Conservation (phyloP, 2,329 filamentous ascomycete species). For the Bipolaris zeicola region DNA sequence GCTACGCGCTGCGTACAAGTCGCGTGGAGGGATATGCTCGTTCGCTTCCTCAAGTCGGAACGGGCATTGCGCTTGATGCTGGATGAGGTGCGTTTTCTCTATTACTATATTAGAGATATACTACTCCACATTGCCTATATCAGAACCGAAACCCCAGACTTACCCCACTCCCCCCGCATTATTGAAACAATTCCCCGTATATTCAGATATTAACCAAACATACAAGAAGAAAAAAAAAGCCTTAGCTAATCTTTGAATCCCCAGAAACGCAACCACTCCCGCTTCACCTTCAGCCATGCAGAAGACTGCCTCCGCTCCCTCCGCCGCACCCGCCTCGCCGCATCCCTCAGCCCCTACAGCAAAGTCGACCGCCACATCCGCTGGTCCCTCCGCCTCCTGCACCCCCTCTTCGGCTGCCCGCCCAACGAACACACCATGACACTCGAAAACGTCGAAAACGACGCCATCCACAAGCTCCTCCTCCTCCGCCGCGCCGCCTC, state of each 20-base stretch:
- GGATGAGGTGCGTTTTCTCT: slow-evolving; percentile 21
- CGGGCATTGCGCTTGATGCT: slow-evolving; percentile 23
- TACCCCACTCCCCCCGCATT: too few species aligned
- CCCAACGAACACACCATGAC: slow-evolving; percentile 11
- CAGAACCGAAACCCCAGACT: neutral
- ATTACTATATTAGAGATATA: neutral
- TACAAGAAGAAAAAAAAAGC: too few species aligned
- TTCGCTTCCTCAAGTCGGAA: slow-evolving; percentile 33
- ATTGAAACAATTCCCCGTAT: too few species aligned
- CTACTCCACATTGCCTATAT: neutral
- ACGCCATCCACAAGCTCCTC: slow-evolving; percentile 24
- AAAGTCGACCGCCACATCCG: slow-evolving; percentile 22
- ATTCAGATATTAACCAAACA: too few species aligned
- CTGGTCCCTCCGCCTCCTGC: slow-evolving; percentile 31
- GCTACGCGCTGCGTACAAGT: slow-evolving; percentile 12
- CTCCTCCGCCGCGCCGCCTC: slow-evolving; percentile 34
- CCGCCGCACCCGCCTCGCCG: slow-evolving; percentile 31
- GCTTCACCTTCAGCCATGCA: slow-evolving; percentile 28
- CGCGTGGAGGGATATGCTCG: slow-evolving; percentile 33
- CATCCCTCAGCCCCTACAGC: slow-evolving; percentile 18
- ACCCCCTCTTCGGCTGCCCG: slow-evolving; percentile 30
- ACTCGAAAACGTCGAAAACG: slow-evolving; percentile 25
- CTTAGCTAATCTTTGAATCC: too few species aligned
- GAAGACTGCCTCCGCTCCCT: slow-evolving; percentile 39
- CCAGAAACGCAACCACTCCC: slow-evolving; percentile 16